A percentile compares a stretch with the other conserved stretches of the same genome.
phyloP scores from a whole-genome alignment of 2,329 filamentous ascomycete species.

The Emmonsia crescens region DNA sequence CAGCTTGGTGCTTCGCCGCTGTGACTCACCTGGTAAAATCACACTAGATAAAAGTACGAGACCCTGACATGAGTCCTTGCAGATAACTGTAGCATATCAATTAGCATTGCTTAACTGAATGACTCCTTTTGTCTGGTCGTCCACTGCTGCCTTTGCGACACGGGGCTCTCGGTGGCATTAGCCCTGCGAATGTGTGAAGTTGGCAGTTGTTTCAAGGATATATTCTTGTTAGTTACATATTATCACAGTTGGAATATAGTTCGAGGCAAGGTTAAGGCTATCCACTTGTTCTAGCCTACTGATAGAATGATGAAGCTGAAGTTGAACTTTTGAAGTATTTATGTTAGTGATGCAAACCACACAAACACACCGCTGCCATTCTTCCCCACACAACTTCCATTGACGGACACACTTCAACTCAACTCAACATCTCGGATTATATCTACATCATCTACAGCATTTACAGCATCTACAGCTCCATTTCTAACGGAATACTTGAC shows the following conservation, averaged over 20 bases:
- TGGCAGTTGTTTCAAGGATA: not conserved
- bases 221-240: not conserved
- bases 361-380: not conserved
- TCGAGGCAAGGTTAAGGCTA: no score
- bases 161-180: not conserved
- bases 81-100: no score
- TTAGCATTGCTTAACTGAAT: no score
- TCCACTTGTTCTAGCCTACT: no score
- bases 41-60: not conserved
- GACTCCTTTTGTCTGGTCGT: not conserved
- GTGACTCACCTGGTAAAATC: not conserved
- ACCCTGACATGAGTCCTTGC: not conserved
- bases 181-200: not conserved
- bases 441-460: no score
- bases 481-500: not conserved
- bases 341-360: slow-evolving; percentile 1
- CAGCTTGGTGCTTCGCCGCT: not conserved
- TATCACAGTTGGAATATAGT: not conserved
- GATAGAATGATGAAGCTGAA: no score
- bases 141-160: not conserved
- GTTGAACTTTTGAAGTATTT: no score
- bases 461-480: not conserved
- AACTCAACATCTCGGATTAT: not conserved
- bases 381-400: not conserved
- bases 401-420: no score